These are phyloP conservation scores for Colletotrichum tofieldiae DNA, from an alignment of 2,329 filamentous ascomycete genomes.

Conservation along the genomic window DNA sequence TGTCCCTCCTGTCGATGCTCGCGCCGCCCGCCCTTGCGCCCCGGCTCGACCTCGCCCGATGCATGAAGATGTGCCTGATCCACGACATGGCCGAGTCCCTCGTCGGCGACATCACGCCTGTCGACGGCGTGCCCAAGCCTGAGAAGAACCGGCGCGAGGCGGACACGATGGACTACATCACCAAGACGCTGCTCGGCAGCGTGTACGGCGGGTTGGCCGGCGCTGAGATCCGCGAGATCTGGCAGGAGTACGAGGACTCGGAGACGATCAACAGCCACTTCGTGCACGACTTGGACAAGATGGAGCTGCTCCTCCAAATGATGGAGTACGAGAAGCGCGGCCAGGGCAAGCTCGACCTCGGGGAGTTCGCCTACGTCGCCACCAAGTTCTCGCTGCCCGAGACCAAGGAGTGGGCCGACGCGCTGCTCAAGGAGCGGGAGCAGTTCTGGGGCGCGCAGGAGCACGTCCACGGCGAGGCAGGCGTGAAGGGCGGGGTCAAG, in stretches of 20 bases:
- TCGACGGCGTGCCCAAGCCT: slow-evolving; percentile 85
- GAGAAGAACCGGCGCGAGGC: slow-evolving; percentile 93
- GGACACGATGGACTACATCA: slow-evolving; percentile 93
- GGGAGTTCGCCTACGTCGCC: slow-evolving; percentile 89
- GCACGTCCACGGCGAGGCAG: slow-evolving; percentile 64
- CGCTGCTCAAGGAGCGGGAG: slow-evolving; percentile 83
- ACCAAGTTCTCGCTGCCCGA: slow-evolving; percentile 81
- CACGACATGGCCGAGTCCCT: slow-evolving; percentile 98
- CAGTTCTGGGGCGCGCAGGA: slow-evolving; percentile 76
- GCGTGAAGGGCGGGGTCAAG: slow-evolving; percentile 56
- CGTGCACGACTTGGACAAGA: slow-evolving; percentile 97
- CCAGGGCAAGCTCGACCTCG: slow-evolving; percentile 78
- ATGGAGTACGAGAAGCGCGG: slow-evolving; percentile 90
- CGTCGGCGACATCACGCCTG: slow-evolving; percentile 96
- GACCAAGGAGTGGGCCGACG: slow-evolving; percentile 83
- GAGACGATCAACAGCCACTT: slow-evolving; percentile 88
- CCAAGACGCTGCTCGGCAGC: slow-evolving; percentile 78
- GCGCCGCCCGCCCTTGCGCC: slow-evolving; percentile 82
- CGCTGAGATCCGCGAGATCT: slow-evolving; percentile 81
- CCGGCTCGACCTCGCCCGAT: slow-evolving; percentile 83
- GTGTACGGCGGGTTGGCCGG: slow-evolving; percentile 81
- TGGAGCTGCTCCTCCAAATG: slow-evolving; percentile 96
- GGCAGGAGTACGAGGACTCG: slow-evolving; percentile 96
- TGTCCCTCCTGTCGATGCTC: slow-evolving; percentile 96
- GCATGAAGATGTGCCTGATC: slow-evolving; percentile 94